Conservation (phyloP, 129 eudicot genomes). For the Pseudognaphalium luteoalbum region DNA sequence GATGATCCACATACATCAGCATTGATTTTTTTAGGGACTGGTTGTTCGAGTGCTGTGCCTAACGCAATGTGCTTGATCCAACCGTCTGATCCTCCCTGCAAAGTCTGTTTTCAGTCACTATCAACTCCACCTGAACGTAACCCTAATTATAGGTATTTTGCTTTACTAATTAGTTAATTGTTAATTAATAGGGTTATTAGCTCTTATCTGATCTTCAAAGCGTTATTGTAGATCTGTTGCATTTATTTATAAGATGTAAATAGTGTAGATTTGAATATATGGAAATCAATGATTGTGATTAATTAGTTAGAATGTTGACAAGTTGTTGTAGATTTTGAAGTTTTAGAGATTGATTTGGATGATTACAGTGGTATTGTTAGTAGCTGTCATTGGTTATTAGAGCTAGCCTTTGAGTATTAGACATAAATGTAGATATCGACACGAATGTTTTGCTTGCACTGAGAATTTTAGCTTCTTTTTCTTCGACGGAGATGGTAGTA, state of each 20-base stretch:
- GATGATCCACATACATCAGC: constrained; percentile 50
- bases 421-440: not conserved
- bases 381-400: not conserved
- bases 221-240: not conserved
- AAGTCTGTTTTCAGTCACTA: constrained; percentile 61
- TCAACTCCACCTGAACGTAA: constrained; percentile 66
- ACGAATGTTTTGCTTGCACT: not conserved
- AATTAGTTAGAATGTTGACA: not conserved
- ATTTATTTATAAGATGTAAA: not conserved
- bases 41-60: constrained; percentile 92
- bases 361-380: not conserved
- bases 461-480: not conserved
- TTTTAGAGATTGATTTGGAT: not conserved
- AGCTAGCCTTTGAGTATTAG: not conserved
- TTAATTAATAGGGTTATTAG: not conserved
- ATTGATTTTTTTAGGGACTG: constrained; percentile 84
- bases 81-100: constrained; percentile 92
- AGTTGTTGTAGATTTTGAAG: not conserved
- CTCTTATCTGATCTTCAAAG: not conserved
- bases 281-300: no score
- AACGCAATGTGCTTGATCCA: constrained; percentile 73
- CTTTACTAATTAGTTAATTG: no score
- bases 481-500: no score
- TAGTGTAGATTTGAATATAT: not conserved
- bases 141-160: constrained; percentile 78